phyloP scores from a whole-genome alignment of 1,139 yeast genomes.

The Dujonia santamariae region DNA sequence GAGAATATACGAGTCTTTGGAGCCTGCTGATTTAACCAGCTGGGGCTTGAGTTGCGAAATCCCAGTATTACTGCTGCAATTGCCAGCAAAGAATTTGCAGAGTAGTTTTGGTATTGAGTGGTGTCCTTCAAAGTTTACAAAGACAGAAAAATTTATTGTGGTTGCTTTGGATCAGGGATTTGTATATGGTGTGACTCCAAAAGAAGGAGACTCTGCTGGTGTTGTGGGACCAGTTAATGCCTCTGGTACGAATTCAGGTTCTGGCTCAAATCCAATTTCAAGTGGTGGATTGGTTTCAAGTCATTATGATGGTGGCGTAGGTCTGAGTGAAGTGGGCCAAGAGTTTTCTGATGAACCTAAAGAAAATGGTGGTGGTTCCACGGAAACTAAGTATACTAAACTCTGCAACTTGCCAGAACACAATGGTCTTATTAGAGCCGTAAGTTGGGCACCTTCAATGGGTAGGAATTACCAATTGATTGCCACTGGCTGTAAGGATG shows the following conservation, averaged over 20 bases:
- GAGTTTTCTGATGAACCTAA: conserved; percentile 1
- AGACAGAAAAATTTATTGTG: conserved; percentile 74
- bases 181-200: conserved; percentile 54
- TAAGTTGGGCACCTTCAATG: conserved; percentile 97
- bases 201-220: conserved; percentile 26
- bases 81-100: conserved; percentile 79
- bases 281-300: not conserved
- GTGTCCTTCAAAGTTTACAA: conserved; percentile 86
- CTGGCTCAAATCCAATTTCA: not conserved
- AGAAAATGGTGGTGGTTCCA: conserved; percentile 11
- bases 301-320: conserved; percentile 12
- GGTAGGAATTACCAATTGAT: conserved; percentile 84
- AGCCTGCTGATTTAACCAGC: conserved; percentile 76
- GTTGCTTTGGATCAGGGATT: conserved; percentile 87
- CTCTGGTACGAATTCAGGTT: conserved; percentile 5
- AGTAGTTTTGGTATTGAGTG: conserved; percentile 85
- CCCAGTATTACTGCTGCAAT: conserved; percentile 52
- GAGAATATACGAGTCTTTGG: conserved; percentile 83
- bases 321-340: conserved; percentile 3
- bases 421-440: conserved; percentile 80
- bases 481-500: conserved; percentile 97
- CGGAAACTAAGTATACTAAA: conserved; percentile 26
- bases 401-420: conserved; percentile 65
- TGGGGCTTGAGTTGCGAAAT: conserved; percentile 82
- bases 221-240: conserved; percentile 11